Evolutionary conservation across 352 stramenopile genomes (phyloP).

Genomic region (Phytophthora macrochlamydospora): DNA sequence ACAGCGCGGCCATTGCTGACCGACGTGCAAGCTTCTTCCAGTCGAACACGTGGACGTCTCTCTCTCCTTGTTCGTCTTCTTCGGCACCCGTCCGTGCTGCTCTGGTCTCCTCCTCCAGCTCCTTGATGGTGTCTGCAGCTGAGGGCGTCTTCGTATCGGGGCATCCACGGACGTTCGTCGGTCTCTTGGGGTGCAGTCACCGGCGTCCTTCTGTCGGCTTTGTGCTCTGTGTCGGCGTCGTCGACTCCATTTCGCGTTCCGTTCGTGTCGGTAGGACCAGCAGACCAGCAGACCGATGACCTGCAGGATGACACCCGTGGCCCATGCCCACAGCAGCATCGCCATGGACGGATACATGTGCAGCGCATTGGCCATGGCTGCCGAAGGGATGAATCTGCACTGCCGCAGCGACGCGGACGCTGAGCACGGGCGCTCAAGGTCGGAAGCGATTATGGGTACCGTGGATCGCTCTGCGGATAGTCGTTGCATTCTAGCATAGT

Average conservation of each 20-base stretch:
- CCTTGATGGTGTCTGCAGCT: slow-evolving; percentile 14
- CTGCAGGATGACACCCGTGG: slow-evolving; percentile 30
- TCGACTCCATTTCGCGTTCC: background rate
- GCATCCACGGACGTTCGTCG: slow-evolving; percentile 23
- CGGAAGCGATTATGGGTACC: too few species aligned
- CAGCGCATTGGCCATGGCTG: slow-evolving; percentile 39
- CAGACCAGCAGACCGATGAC: slow-evolving; percentile 36
- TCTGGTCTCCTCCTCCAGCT: slow-evolving; percentile 1
- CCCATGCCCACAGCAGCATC: slow-evolving; percentile 39
- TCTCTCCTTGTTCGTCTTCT: slow-evolving; percentile 20
- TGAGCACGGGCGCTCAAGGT: too few species aligned
- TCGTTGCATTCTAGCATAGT: background rate
- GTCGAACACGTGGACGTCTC: slow-evolving; percentile 28
- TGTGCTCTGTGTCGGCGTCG: slow-evolving; percentile 8
- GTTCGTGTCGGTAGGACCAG: slow-evolving; percentile 27
- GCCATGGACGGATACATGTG: slow-evolving; percentile 49
- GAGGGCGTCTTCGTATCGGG: slow-evolving; percentile 13
- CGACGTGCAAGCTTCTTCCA: slow-evolving; percentile 34
- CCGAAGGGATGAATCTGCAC: background rate
- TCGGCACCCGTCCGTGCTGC: slow-evolving; percentile 20
- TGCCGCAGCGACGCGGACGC: too few species aligned
- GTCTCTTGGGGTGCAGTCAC: slow-evolving; percentile 16
- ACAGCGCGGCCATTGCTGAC: slow-evolving; percentile 27
- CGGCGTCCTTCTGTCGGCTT: slow-evolving; percentile 5
- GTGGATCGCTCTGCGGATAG: too few species aligned